Evolutionary conservation across 75 land plant species (phyloP).

Genomic region (Adiantum capillusveneris): DNA sequence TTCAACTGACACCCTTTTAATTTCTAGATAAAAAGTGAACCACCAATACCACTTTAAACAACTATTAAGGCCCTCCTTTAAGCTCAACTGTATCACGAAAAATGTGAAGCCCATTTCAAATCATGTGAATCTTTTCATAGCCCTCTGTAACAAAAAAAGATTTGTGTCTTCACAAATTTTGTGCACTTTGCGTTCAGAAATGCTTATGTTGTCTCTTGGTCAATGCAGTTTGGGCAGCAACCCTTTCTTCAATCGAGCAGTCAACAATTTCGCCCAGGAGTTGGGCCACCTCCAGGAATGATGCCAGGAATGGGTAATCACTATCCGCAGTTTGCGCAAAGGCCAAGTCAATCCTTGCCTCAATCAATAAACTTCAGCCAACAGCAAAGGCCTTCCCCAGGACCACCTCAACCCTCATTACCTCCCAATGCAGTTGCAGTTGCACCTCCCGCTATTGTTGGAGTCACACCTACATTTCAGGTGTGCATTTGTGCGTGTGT

Average conservation of each 20-base stretch:
- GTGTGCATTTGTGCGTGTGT: not conserved
- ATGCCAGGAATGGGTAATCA: slow-evolving; percentile 25
- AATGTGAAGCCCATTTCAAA: too few relatives aligned
- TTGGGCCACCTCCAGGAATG: slow-evolving; percentile 5
- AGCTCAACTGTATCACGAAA: not conserved
- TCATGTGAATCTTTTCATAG: too few relatives aligned
- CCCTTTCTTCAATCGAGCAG: slow-evolving; percentile 33
- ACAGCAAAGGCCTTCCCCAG: slow-evolving; percentile 17
- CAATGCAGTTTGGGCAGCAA: slow-evolving; percentile 55
- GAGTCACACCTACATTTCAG: slow-evolving; percentile 13
- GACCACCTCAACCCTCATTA: slow-evolving; percentile 32
- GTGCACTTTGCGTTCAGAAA: not conserved
- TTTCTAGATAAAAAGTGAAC: not conserved
- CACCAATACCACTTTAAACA: not conserved
- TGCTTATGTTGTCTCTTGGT: not conserved
- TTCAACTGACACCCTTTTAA: too few relatives aligned
- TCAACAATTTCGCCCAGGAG: slow-evolving; percentile 45
- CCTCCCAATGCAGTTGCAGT: slow-evolving; percentile 11
- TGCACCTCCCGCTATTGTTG: slow-evolving; percentile 26
- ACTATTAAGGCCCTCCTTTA: not conserved
- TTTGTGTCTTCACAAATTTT: not conserved
- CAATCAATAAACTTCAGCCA: slow-evolving; percentile 29
- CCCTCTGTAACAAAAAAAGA: not conserved
- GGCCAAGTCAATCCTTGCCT: slow-evolving; percentile 33
- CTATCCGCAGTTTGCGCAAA: slow-evolving; percentile 50